phyloP scores from a whole-genome alignment of 1,284 basidiomycete genomes.

The Gymnopus androsaceus region DNA sequence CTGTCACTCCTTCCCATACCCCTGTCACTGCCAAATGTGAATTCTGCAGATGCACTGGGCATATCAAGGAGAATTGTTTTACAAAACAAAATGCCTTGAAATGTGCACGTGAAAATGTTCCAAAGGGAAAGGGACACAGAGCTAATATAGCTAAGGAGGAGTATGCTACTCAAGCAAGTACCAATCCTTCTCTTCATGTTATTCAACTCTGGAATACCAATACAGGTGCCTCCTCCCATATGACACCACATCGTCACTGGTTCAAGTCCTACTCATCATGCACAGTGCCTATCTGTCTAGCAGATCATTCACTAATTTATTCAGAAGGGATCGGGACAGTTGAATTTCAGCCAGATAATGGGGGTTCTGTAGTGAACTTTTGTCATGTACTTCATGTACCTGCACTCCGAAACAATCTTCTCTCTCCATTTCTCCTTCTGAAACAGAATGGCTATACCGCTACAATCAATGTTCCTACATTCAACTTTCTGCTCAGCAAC shows the following conservation, averaged over 20 bases:
- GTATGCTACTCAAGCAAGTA: conserved; percentile 13
- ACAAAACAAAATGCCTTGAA: too few species aligned
- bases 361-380: conserved; percentile 26
- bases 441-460: conserved; percentile 14
- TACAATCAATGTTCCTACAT: conserved; percentile 15
- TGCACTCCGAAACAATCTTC: conserved; percentile 30
- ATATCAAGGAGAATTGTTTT: too few species aligned
- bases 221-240: conserved; percentile 14
- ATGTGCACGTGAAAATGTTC: too few species aligned
- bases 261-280: conserved; percentile 21
- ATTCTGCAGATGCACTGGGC: too few species aligned
- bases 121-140: too few species aligned
- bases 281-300: conserved; percentile 30
- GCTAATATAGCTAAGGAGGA: too few species aligned
- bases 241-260: conserved; percentile 12
- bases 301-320: conserved; percentile 31
- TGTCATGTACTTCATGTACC: conserved; percentile 36
- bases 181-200: background rate
- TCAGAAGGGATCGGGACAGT: conserved; percentile 33
- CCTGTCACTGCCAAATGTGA: too few species aligned
- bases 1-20: too few species aligned
- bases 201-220: conserved; percentile 10
- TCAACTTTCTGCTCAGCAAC: conserved; percentile 13
- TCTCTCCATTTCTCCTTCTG: conserved; percentile 29
- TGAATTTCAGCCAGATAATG: conserved; percentile 29